phyloP scores from a whole-genome alignment of 108 stramenopile genomes.

The Licmophora abbreviata region DNA sequence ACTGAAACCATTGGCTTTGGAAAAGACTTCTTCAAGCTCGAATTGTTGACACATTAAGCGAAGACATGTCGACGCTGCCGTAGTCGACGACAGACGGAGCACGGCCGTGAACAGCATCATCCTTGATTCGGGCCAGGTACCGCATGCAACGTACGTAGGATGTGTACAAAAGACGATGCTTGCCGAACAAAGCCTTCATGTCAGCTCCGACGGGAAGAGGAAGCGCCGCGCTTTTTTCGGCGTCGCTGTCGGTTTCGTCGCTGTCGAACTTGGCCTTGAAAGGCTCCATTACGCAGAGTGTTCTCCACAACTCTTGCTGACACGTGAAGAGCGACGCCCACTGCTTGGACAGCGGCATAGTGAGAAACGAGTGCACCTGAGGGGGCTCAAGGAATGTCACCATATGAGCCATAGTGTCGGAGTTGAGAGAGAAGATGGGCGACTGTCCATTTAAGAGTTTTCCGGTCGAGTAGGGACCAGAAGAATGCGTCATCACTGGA shows the following conservation, averaged over 20 bases:
- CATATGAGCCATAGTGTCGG: constrained; percentile 70
- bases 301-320: constrained; percentile 72
- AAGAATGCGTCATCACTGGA: not conserved
- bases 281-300: constrained; percentile 64
- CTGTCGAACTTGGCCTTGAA: constrained; percentile 66
- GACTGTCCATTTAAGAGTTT: constrained; percentile 13
- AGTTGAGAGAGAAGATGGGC: constrained; percentile 39
- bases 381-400: constrained; percentile 62
- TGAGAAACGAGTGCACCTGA: constrained; percentile 53
- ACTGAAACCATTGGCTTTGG: constrained; percentile 5
- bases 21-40: constrained; percentile 29
- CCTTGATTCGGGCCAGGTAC: constrained; percentile 60
- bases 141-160: constrained; percentile 72
- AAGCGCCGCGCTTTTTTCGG: constrained; percentile 10
- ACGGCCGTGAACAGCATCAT: constrained; percentile 50
- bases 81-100: constrained; percentile 30
- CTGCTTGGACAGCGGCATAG: constrained; percentile 62
- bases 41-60: constrained; percentile 7
- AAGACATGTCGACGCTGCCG: constrained; percentile 5
- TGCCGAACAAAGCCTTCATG: constrained; percentile 38
- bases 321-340: constrained; percentile 55
- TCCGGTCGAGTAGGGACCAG: not conserved
- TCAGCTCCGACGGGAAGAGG: constrained; percentile 25
- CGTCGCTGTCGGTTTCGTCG: constrained; percentile 7
- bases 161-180: constrained; percentile 62